Percentiles rank a stretch among this genome's conserved stretches.
Evolutionary conservation across 208 protist species (phyloP).

Genomic region (Crithidia expoeki): DNA sequence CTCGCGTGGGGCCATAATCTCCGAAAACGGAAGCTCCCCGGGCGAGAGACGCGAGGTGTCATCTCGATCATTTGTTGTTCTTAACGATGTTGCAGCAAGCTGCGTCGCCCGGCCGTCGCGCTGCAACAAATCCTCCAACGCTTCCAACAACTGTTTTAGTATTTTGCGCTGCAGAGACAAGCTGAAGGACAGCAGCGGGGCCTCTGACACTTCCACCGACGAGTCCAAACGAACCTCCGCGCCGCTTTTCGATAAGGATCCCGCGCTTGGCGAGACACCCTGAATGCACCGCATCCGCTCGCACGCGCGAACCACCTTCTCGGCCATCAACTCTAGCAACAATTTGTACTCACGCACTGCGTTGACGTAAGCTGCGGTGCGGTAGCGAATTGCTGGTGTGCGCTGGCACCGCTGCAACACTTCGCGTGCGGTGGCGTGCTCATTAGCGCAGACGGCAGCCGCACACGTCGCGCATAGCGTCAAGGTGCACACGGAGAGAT

Average conservation of each 20-base stretch:
- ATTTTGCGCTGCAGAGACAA: constrained; percentile 36
- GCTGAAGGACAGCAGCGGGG: constrained; percentile 13
- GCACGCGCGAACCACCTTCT: constrained; percentile 30
- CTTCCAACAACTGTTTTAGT: constrained; percentile 37
- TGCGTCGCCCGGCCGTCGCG: constrained; percentile 16
- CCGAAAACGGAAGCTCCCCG: constrained; percentile 4
- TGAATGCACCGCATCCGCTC: constrained; percentile 30
- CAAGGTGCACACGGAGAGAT: constrained; percentile 24
- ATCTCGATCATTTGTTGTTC: not conserved
- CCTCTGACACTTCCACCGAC: not conserved
- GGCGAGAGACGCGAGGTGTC: not conserved
- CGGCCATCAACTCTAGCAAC: constrained; percentile 45
- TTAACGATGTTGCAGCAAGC: not conserved
- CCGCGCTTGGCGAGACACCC: not conserved
- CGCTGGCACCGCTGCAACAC: constrained; percentile 45
- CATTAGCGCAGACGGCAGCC: constrained; percentile 27
- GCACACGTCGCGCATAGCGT: constrained; percentile 53
- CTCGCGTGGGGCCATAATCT: constrained; percentile 39
- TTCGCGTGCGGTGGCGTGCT: constrained; percentile 15
- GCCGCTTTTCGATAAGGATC: too few relatives aligned
- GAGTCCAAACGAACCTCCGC: not conserved
- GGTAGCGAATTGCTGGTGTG: constrained; percentile 34
- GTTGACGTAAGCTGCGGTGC: constrained; percentile 47
- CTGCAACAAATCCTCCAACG: constrained; percentile 41
- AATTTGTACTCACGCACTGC: constrained; percentile 53